Base-by-base conservation (phyloP, 345 rosid species). In the Citrus inodora region DNA sequence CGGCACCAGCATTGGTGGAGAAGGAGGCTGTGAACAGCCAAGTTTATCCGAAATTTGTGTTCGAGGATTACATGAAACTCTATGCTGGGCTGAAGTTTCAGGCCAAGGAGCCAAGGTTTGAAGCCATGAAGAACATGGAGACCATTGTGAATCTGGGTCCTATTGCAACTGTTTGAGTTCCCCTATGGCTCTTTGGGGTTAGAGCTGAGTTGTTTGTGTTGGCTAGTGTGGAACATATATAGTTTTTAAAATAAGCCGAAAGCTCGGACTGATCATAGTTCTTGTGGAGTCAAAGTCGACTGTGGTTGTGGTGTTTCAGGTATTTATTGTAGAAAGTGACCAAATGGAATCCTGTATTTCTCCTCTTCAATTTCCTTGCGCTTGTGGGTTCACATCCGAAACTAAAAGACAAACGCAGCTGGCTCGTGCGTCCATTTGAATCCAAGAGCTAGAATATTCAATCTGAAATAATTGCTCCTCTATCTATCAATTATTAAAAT, bases 41-140 rank as follows among this genome's bases (percentile, higher is more conserved):
- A 8, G 27, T 75, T 3, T 91, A 95, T 76, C 99, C 99, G 0
- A 93, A 88, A 73, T 95, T 93, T 65, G 91, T 91, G 77, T 95
- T 95, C 24, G 97, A 88, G 25, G 97, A 93, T 83, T 95, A 95
- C 85, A 93, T 95, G 99, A 88, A 92, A 79, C 90, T 89, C 56
- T 95, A 95, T 56, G 85, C 89, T 0, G 93, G 88, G 7, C 83
- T 89, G 76, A 95, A 95, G 87, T 95, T 95, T 79, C 89, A 93
- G 78, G 91, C 91, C 56, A 95, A 95, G 87, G 93, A 95, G 76
- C 97, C 98, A 14, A 88, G 98, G 53, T 95, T 93, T 68, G 87
- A 92, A 75, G 92, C 94, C 48, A 87, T 95, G 93, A 93, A 93
- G 83, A 80, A 83, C 67, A 48, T 67, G 76, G 88, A 86, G 37